Evolutionary conservation across 2,329 filamentous ascomycete species (phyloP).

Genomic region (Bimuria novae-zelandiae): DNA sequence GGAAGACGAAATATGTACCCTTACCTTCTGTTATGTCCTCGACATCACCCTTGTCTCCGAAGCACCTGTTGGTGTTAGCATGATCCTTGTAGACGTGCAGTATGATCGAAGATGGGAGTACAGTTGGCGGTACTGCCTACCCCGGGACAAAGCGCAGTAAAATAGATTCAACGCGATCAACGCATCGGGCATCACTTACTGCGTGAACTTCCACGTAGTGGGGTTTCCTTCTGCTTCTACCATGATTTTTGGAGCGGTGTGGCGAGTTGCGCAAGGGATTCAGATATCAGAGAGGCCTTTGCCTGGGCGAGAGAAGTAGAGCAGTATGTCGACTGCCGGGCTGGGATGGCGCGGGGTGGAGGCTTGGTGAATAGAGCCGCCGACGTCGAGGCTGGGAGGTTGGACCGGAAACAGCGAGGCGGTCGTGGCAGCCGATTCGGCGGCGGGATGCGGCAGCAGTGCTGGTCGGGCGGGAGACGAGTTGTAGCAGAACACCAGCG

Average conservation of each 20-base stretch:
- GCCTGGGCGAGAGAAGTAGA: slow-evolving; percentile 10
- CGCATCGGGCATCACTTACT: slow-evolving; percentile 65
- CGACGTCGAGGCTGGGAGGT: slow-evolving; percentile 33
- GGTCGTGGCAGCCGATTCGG: slow-evolving; percentile 30
- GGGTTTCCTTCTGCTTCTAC: slow-evolving; percentile 92
- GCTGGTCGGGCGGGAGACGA: not conserved
- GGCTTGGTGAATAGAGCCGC: slow-evolving; percentile 27
- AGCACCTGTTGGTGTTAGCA: slow-evolving; percentile 71
- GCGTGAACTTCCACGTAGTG: slow-evolving; percentile 99
- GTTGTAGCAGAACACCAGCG: slow-evolving; percentile 3
- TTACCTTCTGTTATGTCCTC: slow-evolving; percentile 97
- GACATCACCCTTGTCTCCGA: slow-evolving; percentile 99
- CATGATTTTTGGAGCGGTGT: slow-evolving; percentile 66
- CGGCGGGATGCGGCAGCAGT: slow-evolving; percentile 21
- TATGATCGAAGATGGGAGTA: not conserved
- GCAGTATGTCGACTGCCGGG: slow-evolving; percentile 14
- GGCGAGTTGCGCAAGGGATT: slow-evolving; percentile 16
- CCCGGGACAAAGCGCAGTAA: not conserved
- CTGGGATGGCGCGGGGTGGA: slow-evolving; percentile 18
- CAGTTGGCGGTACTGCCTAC: not conserved
- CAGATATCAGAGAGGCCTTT: slow-evolving; percentile 22
- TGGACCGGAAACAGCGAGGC: slow-evolving; percentile 27
- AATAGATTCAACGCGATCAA: not conserved
- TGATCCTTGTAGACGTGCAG: slow-evolving; percentile 1
- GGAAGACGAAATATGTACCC: slow-evolving; percentile 13